Percentiles rank a stretch among this genome's conserved stretches.
Conservation (phyloP, 345 rosid species). For the Aurinia saxatilis region DNA sequence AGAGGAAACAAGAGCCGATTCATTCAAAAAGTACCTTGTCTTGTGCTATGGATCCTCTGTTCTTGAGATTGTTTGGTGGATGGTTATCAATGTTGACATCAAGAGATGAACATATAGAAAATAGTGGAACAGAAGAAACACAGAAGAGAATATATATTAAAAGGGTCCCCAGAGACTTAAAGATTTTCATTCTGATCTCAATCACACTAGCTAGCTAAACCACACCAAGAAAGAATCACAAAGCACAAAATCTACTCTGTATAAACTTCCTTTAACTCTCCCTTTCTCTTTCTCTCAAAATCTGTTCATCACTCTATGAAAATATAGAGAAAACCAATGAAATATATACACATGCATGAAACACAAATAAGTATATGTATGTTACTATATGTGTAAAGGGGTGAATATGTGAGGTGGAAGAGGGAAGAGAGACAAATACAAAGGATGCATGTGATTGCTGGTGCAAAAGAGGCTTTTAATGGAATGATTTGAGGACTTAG, state of each 20-base stretch:
- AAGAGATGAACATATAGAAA: slow-evolving; percentile 18
- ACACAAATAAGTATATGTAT: background rate
- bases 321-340: no score
- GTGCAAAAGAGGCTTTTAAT: slow-evolving; percentile 24
- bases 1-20: background rate
- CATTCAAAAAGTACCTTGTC: background rate
- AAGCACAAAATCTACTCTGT: background rate
- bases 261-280: background rate
- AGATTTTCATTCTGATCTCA: slow-evolving; percentile 5
- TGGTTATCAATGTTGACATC: slow-evolving; percentile 24
- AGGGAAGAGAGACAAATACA: slow-evolving; percentile 16
- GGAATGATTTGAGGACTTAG: slow-evolving; percentile 17
- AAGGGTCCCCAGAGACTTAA: background rate
- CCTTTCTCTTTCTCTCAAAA: background rate
- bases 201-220: background rate
- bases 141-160: slow-evolving; percentile 8
- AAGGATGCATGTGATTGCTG: slow-evolving; percentile 27
- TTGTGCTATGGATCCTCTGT: slow-evolving; percentile 9
- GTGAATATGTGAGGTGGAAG: slow-evolving; percentile 9
- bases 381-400: background rate
- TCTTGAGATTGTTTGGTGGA: slow-evolving; percentile 16
- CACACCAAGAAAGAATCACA: slow-evolving; percentile 2
- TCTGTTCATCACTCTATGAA: background rate
- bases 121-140: slow-evolving; percentile 4
- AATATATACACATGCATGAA: slow-evolving; percentile 22